These are phyloP conservation scores for Microstegium vimineum DNA, from an alignment of 176 grass and related monocot species.

Conservation along the genomic window DNA sequence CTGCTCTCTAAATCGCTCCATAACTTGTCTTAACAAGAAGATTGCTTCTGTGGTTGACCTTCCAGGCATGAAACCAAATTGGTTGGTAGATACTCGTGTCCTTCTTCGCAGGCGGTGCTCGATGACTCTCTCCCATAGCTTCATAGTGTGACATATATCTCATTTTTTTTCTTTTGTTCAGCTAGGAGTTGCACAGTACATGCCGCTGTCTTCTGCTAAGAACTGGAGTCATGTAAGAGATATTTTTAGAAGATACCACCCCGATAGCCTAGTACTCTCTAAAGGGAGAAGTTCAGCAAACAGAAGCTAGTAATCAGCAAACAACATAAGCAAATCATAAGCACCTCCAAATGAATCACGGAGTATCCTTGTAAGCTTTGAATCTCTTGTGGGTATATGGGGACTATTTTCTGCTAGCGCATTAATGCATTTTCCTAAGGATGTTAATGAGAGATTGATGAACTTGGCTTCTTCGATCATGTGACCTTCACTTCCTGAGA, in stretches of 20 bases:
- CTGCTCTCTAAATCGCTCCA: too few relatives aligned
- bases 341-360: slow-evolving; percentile 99
- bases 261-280: background rate
- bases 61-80: too few relatives aligned
- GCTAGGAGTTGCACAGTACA: background rate
- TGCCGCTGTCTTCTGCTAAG: background rate
- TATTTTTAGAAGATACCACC: background rate
- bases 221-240: background rate
- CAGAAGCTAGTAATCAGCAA: slow-evolving; percentile 4
- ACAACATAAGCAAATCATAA: slow-evolving; percentile 29
- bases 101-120: too few relatives aligned
- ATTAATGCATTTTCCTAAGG: slow-evolving; percentile 95
- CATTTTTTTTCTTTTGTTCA: background rate
- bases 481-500: slow-evolving; percentile 91
- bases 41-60: too few relatives aligned
- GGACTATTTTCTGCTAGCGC: slow-evolving; percentile 89
- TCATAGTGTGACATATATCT: background rate
- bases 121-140: too few relatives aligned
- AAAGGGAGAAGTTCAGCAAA: slow-evolving; percentile 3
- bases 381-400: slow-evolving; percentile 93
- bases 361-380: slow-evolving; percentile 92
- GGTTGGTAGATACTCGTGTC: too few relatives aligned
- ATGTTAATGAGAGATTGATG: slow-evolving; percentile 94
- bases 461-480: slow-evolving; percentile 98
- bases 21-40: too few relatives aligned